Percentiles rank a stretch among this genome's conserved stretches.
Conservation (phyloP, 1,284 basidiomycete species). For the Malassezia yamatoensis region DNA sequence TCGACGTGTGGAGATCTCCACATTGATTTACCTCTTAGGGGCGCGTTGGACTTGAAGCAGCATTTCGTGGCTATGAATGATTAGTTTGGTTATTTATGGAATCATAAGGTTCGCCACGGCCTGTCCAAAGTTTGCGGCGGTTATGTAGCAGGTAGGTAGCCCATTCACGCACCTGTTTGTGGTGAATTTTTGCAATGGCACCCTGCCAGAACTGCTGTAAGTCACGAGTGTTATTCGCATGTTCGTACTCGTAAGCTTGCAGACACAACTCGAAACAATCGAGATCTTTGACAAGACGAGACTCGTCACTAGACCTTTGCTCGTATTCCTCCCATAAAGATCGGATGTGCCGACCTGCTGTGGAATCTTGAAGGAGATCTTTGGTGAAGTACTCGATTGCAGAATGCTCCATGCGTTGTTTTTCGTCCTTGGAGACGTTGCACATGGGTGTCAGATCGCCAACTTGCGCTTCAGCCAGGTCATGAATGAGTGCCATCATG, state of each 20-base stretch:
- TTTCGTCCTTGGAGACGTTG: slow-evolving; percentile 70
- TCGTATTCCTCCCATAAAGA: slow-evolving; percentile 90
- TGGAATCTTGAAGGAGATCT: slow-evolving; percentile 73
- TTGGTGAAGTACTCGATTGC: slow-evolving; percentile 67
- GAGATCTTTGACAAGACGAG: slow-evolving; percentile 86
- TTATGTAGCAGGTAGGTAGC: slow-evolving; percentile 6
- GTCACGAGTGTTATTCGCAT: slow-evolving; percentile 28
- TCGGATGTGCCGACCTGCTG: slow-evolving; percentile 67
- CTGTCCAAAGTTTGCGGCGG: slow-evolving; percentile 8
- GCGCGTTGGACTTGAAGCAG: background rate
- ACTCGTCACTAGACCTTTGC: slow-evolving; percentile 66
- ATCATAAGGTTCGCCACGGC: slow-evolving; percentile 10
- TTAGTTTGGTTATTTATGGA: too few relatives aligned
- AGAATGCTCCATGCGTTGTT: slow-evolving; percentile 68
- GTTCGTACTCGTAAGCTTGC: slow-evolving; percentile 53
- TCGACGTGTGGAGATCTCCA: background rate
- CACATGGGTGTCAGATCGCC: slow-evolving; percentile 89
- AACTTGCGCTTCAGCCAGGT: slow-evolving; percentile 91
- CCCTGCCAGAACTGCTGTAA: slow-evolving; percentile 41
- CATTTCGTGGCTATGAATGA: too few relatives aligned
- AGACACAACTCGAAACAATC: slow-evolving; percentile 86
- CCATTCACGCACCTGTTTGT: slow-evolving; percentile 31
- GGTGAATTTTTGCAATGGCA: slow-evolving; percentile 22
- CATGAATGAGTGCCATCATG: slow-evolving; percentile 81
- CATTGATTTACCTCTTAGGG: background rate